Conservation (phyloP, 257 asterid species). For the Craterostigma plantagineum region DNA sequence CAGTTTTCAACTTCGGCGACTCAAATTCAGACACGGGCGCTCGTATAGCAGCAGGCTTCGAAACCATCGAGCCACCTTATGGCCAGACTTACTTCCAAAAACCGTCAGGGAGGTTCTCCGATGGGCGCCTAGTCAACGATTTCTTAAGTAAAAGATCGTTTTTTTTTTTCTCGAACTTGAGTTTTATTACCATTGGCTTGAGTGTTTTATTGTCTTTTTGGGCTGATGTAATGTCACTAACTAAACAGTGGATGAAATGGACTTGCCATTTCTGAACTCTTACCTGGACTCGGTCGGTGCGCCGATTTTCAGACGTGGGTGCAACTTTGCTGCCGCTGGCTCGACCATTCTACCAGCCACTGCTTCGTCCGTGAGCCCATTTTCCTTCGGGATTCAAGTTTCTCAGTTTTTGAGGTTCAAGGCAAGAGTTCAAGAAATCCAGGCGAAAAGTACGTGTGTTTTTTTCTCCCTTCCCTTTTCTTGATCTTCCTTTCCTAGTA, state of each 20-base stretch:
- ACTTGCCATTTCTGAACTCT: slow-evolving; percentile 62
- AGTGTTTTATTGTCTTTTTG: too few species aligned
- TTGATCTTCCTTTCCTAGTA: neutral
- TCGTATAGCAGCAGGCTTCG: slow-evolving; percentile 55
- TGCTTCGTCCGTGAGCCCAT: slow-evolving; percentile 55
- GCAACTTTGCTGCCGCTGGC: slow-evolving; percentile 81
- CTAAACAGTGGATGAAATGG: slow-evolving; percentile 91
- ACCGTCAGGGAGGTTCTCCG: slow-evolving; percentile 83
- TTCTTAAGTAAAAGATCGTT: slow-evolving; percentile 33
- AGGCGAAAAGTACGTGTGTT: slow-evolving; percentile 21
- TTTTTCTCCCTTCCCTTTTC: neutral
- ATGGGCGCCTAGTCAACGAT: slow-evolving; percentile 72
- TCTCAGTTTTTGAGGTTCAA: slow-evolving; percentile 74
- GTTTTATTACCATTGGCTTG: too few species aligned
- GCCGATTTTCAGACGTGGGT: slow-evolving; percentile 59
- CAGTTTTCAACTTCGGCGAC: slow-evolving; percentile 96
- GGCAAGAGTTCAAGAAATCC: slow-evolving; percentile 51
- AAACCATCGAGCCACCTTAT: slow-evolving; percentile 52
- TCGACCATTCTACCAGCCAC: slow-evolving; percentile 28
- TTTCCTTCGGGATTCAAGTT: slow-evolving; percentile 35
- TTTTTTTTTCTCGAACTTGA: neutral
- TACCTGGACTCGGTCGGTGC: slow-evolving; percentile 65
- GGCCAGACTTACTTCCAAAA: slow-evolving; percentile 71
- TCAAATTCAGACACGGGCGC: slow-evolving; percentile 90
- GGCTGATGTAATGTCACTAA: too few species aligned